Percentiles rank a stretch among this genome's conserved stretches.
These are phyloP conservation scores for Zymoseptoria brevis DNA, from an alignment of 2,329 filamentous ascomycete species.

Conservation along the genomic window DNA sequence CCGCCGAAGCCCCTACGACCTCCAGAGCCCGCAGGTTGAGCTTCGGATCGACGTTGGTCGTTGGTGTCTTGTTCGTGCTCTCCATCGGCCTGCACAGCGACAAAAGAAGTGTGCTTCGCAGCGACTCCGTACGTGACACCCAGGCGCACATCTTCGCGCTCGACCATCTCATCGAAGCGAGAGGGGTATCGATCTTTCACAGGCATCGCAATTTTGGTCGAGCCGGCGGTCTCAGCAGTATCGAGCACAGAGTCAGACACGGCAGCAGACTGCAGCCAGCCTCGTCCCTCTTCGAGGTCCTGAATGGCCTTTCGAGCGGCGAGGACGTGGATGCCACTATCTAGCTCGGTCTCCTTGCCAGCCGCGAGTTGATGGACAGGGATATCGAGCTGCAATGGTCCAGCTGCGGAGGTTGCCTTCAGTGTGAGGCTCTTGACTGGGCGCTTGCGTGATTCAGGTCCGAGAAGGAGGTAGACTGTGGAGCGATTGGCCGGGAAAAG, in stretches of 20 bases:
- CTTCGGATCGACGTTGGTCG: background rate
- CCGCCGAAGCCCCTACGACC: background rate
- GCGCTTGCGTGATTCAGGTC: slow-evolving; percentile 40
- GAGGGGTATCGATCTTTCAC: slow-evolving; percentile 43
- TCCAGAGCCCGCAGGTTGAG: background rate
- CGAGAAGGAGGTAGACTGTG: slow-evolving; percentile 57
- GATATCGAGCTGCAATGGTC: slow-evolving; percentile 56
- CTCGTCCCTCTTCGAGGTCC: slow-evolving; percentile 62
- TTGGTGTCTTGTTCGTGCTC: background rate
- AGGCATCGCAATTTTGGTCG: slow-evolving; percentile 29
- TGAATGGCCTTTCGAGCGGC: slow-evolving; percentile 59
- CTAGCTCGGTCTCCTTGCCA: background rate
- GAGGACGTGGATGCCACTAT: slow-evolving; percentile 53
- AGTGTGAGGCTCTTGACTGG: slow-evolving; percentile 51
- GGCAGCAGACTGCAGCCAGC: slow-evolving; percentile 52
- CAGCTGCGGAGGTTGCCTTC: slow-evolving; percentile 48
- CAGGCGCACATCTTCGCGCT: slow-evolving; percentile 58
- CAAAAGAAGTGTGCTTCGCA: slow-evolving; percentile 65
- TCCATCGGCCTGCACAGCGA: slow-evolving; percentile 50
- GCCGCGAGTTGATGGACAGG: slow-evolving; percentile 46
- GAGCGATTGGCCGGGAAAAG: slow-evolving; percentile 61
- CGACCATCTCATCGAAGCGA: slow-evolving; percentile 52
- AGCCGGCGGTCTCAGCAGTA: slow-evolving; percentile 1
- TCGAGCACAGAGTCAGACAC: slow-evolving; percentile 13
- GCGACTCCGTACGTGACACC: slow-evolving; percentile 60